Conservation (phyloP, 805 yeast genomes). For the Metschnikowia lachancei region DNA sequence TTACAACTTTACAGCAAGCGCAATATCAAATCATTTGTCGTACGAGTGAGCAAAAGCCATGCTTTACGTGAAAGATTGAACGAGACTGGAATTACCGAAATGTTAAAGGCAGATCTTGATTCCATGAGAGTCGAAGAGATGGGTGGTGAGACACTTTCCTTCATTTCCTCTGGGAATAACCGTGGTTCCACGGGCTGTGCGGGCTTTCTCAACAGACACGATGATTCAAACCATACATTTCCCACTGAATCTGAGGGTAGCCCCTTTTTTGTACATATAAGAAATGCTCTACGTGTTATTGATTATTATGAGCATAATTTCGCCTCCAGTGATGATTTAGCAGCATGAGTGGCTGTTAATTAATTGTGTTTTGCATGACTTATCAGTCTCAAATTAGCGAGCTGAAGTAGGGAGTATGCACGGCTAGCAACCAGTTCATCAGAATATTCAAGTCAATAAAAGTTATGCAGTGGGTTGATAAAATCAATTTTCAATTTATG, state of each 20-base stretch:
- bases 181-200: background rate
- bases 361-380: too few relatives aligned
- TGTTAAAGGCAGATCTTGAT: constrained; percentile 27
- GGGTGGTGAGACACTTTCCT: background rate
- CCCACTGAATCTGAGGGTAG: constrained; percentile 21
- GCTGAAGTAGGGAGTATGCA: too few relatives aligned
- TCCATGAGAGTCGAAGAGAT: constrained; percentile 20
- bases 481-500: too few relatives aligned
- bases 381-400: too few relatives aligned
- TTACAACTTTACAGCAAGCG: constrained; percentile 30
- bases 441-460: too few relatives aligned
- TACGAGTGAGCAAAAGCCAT: constrained; percentile 30
- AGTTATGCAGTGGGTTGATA: too few relatives aligned
- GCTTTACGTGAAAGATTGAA: constrained; percentile 29
- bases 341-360: background rate
- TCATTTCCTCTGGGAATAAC: background rate
- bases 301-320: constrained; percentile 30
- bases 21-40: constrained; percentile 34
- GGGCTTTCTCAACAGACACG: background rate
- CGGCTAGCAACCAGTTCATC: too few relatives aligned
- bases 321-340: background rate
- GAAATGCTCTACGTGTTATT: constrained; percentile 39
- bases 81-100: constrained; percentile 29
- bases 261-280: constrained; percentile 39
- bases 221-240: background rate